These are phyloP conservation scores for Adiantum capillusveneris DNA, from an alignment of 75 land plant genomes.

Conservation along the genomic window DNA sequence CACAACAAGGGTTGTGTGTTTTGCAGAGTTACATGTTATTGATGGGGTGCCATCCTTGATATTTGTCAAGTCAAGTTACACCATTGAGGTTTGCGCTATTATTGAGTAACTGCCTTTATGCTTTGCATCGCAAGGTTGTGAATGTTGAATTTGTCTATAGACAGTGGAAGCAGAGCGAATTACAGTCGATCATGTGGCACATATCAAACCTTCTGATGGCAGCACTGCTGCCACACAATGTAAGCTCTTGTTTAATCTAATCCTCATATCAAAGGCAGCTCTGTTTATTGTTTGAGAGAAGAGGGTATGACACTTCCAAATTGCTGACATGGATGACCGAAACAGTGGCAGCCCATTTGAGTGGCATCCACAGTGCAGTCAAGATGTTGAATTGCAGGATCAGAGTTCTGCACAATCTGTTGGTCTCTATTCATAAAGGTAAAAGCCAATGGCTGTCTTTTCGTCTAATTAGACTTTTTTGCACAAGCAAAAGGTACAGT, in stretches of 20 bases:
- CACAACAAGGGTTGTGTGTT: too few species aligned
- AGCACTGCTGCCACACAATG: slow-evolving; percentile 97
- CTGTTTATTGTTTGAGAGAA: too few species aligned
- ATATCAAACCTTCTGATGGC: slow-evolving; percentile 96
- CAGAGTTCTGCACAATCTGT: slow-evolving; percentile 76
- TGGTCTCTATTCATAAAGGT: slow-evolving; percentile 92
- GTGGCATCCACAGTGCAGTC: slow-evolving; percentile 96
- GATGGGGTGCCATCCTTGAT: slow-evolving; percentile 97
- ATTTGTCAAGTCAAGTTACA: slow-evolving; percentile 89
- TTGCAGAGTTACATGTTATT: slow-evolving; percentile 87
- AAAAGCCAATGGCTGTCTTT: too few species aligned
- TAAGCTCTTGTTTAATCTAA: slow-evolving; percentile 14
- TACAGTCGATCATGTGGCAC: slow-evolving; percentile 97
- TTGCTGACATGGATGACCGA: not conserved
- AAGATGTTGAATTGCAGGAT: slow-evolving; percentile 96
- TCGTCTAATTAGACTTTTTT: too few species aligned
- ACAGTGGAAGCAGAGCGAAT: slow-evolving; percentile 96
- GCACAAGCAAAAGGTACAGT: too few species aligned
- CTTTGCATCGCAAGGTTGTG: not conserved
- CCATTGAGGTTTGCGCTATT: slow-evolving; percentile 64
- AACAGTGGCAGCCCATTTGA: slow-evolving; percentile 98
- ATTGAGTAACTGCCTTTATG: not conserved
- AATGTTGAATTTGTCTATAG: slow-evolving; percentile 18
- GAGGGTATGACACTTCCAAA: too few species aligned
- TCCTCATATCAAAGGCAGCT: not conserved